A percentile compares a stretch with the other conserved stretches of the same genome.
Conservation (phyloP, 2,329 filamentous ascomycete species). For the Emydomyces testavorans region DNA sequence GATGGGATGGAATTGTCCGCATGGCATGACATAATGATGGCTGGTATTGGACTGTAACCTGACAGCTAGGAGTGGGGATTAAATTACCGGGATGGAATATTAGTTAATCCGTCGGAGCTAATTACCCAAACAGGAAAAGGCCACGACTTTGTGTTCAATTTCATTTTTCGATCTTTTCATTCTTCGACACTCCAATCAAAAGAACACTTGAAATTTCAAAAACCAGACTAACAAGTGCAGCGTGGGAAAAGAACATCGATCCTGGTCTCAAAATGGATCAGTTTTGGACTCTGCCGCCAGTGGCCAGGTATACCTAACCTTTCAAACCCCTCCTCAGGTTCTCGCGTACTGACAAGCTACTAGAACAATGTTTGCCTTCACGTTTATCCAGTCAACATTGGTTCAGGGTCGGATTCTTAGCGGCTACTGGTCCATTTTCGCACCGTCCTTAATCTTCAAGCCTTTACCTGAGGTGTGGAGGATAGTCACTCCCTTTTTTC, state of each 20-base stretch:
- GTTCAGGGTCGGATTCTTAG: slow-evolving; percentile 47
- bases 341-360: slow-evolving; percentile 24
- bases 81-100: slow-evolving; percentile 4
- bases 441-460: slow-evolving; percentile 41
- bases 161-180: neutral
- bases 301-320: slow-evolving; percentile 47
- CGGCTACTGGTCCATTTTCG: slow-evolving; percentile 40
- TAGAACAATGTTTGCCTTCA: slow-evolving; percentile 57
- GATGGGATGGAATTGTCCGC: slow-evolving; percentile 1
- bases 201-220: neutral
- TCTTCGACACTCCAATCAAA: neutral
- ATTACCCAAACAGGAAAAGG: slow-evolving; percentile 4
- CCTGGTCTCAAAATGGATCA: slow-evolving; percentile 41
- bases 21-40: slow-evolving; percentile 10
- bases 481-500: slow-evolving; percentile 46
- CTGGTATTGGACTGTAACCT: neutral
- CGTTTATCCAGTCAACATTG: slow-evolving; percentile 51
- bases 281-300: slow-evolving; percentile 55
- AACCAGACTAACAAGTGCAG: neutral
- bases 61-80: neutral
- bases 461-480: slow-evolving; percentile 52
- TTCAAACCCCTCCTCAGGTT: slow-evolving; percentile 18
- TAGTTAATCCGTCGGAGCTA: neutral
- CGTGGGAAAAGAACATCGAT: neutral
- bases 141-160: slow-evolving; percentile 3